Conservation (phyloP, 768 basidiomycete species). For the Baorangia bicolor region DNA sequence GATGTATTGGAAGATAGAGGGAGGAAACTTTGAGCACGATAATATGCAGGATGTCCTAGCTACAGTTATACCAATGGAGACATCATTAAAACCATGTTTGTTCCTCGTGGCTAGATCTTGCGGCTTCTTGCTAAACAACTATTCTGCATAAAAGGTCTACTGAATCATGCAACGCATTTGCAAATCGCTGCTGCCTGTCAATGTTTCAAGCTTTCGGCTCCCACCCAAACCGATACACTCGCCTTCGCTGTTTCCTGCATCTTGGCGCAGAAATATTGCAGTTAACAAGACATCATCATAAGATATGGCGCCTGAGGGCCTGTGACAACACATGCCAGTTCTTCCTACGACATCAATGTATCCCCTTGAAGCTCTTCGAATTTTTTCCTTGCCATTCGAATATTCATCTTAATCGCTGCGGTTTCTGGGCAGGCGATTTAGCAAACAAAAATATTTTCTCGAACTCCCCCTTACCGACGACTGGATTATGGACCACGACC, state of each 20-base stretch:
- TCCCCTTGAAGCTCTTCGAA: conserved; percentile 89
- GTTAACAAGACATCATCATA: neutral
- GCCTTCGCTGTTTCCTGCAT: neutral
- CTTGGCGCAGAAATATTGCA: neutral
- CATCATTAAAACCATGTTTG: neutral
- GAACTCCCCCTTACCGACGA: conserved; percentile 59
- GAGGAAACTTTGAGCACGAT: neutral
- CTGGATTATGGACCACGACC: conserved; percentile 84
- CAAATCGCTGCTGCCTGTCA: neutral
- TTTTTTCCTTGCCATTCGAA: conserved; percentile 80
- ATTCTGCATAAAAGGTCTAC: neutral
- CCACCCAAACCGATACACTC: neutral
- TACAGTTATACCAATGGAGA: conserved; percentile 8
- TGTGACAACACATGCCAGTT: neutral
- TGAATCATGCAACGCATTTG: neutral
- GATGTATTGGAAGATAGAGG: conserved; percentile 38
- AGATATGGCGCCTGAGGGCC: neutral
- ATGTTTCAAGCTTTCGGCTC: neutral
- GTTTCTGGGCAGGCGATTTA: conserved; percentile 57
- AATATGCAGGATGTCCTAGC: conserved; percentile 9
- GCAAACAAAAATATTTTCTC: neutral
- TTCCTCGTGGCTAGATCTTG: neutral
- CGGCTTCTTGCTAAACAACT: neutral
- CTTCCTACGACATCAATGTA: conserved; percentile 40
- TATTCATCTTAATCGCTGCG: conserved; percentile 84